Evolutionary conservation across 2,329 filamentous ascomycete genomes (phyloP).

Genomic region (Clarireedia sp.): DNA sequence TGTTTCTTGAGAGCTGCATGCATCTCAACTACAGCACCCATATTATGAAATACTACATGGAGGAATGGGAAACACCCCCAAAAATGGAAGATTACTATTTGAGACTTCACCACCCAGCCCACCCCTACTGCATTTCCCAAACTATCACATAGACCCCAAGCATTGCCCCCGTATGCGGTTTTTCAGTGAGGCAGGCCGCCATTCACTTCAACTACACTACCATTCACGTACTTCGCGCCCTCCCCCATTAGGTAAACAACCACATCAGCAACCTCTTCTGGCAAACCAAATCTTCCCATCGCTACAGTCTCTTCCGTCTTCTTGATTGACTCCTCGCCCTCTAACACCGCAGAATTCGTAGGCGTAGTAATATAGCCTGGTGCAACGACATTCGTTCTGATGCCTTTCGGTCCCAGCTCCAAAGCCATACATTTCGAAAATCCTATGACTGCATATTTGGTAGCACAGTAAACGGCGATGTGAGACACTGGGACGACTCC

Average conservation of each 20-base stretch:
- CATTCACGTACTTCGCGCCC: conserved; percentile 46
- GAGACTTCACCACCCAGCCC: too few species aligned
- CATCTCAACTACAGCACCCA: too few species aligned
- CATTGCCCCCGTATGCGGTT: too few species aligned
- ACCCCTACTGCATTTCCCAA: too few species aligned
- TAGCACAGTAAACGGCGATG: conserved; percentile 28
- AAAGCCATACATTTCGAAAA: conserved; percentile 32
- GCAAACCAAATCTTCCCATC: conserved; percentile 32
- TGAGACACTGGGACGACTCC: conserved; percentile 25
- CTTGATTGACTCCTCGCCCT: conserved; percentile 37
- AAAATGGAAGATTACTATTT: too few species aligned
- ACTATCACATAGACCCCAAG: too few species aligned
- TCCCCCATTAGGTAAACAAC: conserved; percentile 43
- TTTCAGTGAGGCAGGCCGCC: conserved; percentile 26
- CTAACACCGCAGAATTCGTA: conserved; percentile 41
- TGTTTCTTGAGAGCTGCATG: too few species aligned
- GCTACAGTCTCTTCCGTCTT: conserved; percentile 18
- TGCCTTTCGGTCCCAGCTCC: conserved; percentile 32
- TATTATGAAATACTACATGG: too few species aligned
- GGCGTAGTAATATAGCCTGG: conserved; percentile 37
- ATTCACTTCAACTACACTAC: conserved; percentile 41
- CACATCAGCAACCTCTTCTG: conserved; percentile 41
- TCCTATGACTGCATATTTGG: conserved; percentile 34
- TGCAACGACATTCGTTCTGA: conserved; percentile 33
- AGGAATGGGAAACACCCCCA: too few species aligned